Conservation (phyloP, 495 filamentous ascomycete species). For the Lasiosphaeria hispida region DNA sequence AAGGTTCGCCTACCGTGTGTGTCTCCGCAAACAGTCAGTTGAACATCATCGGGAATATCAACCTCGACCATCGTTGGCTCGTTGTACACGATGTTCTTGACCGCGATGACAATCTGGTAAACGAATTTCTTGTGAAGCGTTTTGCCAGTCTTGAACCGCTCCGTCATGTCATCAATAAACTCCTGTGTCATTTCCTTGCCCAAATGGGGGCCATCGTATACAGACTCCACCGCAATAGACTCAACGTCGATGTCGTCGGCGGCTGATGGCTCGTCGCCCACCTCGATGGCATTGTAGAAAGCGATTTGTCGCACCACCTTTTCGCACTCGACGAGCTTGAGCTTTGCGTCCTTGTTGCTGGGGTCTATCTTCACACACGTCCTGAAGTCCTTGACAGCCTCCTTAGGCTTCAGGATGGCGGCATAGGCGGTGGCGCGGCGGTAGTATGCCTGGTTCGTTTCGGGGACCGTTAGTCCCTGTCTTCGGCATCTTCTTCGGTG, state of each 20-base stretch:
- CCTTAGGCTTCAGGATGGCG: constrained; percentile 80
- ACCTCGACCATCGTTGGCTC: constrained; percentile 98
- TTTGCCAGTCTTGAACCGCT: constrained; percentile 94
- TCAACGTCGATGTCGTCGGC: constrained; percentile 88
- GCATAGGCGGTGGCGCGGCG: constrained; percentile 86
- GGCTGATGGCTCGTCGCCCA: constrained; percentile 85
- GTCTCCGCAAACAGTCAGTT: constrained; percentile 94
- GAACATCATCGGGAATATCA: constrained; percentile 69
- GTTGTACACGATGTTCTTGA: constrained; percentile 82
- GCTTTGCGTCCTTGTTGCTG: constrained; percentile 80
- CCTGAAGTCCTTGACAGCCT: constrained; percentile 90
- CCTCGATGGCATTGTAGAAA: constrained; percentile 92
- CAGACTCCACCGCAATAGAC: constrained; percentile 72
- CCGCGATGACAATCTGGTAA: constrained; percentile 89
- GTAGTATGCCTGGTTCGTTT: constrained; percentile 75
- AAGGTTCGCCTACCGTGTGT: constrained; percentile 69
- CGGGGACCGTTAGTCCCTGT: constrained; percentile 7
- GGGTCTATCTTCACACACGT: constrained; percentile 84
- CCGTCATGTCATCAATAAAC: constrained; percentile 95
- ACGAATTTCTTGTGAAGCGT: constrained; percentile 94
- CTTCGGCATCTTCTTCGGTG: background rate
- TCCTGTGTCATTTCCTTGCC: constrained; percentile 88
- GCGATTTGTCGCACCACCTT: constrained; percentile 86
- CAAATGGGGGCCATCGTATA: constrained; percentile 81
- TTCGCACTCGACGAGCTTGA: constrained; percentile 87